phyloP scores from a whole-genome alignment of 2,329 filamentous ascomycete species.

The Neophaeococcomyces aloes region DNA sequence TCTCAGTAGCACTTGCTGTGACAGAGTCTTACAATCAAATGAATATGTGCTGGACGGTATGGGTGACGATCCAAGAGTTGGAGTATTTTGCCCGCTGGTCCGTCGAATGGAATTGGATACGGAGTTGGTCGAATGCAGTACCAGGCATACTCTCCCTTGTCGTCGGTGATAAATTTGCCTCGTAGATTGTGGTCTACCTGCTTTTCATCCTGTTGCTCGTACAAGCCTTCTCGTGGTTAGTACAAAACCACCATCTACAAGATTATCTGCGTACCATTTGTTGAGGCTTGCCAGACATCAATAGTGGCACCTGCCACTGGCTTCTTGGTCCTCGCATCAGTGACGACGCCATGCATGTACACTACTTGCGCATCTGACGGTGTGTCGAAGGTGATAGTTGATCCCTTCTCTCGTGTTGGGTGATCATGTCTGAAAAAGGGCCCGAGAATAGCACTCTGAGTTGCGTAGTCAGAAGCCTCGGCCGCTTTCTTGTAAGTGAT shows the following conservation, averaged over 20 bases:
- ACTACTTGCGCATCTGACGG: constrained; percentile 44
- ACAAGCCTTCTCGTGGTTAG: constrained; percentile 32
- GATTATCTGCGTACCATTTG: constrained; percentile 46
- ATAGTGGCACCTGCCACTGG: constrained; percentile 56
- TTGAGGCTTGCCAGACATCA: constrained; percentile 71
- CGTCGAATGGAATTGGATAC: constrained; percentile 47
- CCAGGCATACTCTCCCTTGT: constrained; percentile 52
- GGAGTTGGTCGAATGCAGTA: constrained; percentile 52
- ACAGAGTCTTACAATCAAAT: constrained; percentile 42
- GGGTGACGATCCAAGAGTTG: constrained; percentile 51
- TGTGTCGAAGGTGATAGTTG: constrained; percentile 48
- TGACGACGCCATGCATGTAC: constrained; percentile 54
- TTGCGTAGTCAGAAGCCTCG: constrained; percentile 45
- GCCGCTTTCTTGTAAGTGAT: constrained; percentile 60
- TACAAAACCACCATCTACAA: constrained; percentile 14
- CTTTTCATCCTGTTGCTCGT: constrained; percentile 62
- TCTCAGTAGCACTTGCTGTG: not conserved
- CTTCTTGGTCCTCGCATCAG: constrained; percentile 49
- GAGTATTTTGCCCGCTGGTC: constrained; percentile 49
- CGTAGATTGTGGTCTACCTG: constrained; percentile 66
- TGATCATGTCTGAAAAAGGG: constrained; percentile 73
- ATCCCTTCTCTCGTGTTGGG: constrained; percentile 58
- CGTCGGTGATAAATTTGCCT: constrained; percentile 59
- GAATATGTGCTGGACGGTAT: constrained; percentile 53
- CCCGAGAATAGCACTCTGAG: constrained; percentile 68